phyloP scores from a whole-genome alignment of 176 grass and related monocot species.

The Tuctoria greenei region DNA sequence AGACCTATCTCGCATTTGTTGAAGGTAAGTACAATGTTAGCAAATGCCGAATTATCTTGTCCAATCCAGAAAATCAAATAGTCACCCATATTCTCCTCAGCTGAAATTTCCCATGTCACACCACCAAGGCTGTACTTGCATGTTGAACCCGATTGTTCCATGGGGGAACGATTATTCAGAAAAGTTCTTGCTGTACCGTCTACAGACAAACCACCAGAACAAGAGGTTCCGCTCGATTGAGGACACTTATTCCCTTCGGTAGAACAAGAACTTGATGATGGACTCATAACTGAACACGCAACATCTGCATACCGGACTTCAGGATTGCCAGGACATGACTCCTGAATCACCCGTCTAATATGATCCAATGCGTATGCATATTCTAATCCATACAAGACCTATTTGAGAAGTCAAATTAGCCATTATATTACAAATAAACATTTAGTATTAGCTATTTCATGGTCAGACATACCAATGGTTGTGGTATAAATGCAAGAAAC shows the following conservation, averaged over 20 bases:
- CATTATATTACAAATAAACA: constrained; percentile 6
- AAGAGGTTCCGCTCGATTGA: constrained; percentile 25
- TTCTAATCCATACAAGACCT: constrained; percentile 91
- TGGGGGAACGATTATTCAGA: constrained; percentile 41
- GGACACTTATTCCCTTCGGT: constrained; percentile 24
- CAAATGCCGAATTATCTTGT: constrained; percentile 77
- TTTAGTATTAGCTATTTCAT: constrained; percentile 13
- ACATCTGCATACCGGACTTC: constrained; percentile 60
- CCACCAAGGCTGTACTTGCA: constrained; percentile 67
- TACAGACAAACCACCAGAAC: neutral
- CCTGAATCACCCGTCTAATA: constrained; percentile 45
- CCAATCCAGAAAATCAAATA: constrained; percentile 91
- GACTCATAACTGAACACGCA: constrained; percentile 61
- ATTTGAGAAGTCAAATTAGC: constrained; percentile 8
- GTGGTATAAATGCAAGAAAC: neutral
- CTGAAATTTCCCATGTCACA: constrained; percentile 59
- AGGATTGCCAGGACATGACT: constrained; percentile 36
- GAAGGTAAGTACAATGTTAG: constrained; percentile 86
- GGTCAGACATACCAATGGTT: neutral
- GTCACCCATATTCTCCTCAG: constrained; percentile 63
- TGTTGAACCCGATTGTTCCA: constrained; percentile 36
- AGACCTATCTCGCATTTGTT: constrained; percentile 92
- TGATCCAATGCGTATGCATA: constrained; percentile 67
- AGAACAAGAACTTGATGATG: constrained; percentile 45
- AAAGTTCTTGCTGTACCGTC: constrained; percentile 25